Percentiles rank a stretch among this genome's conserved stretches.
Conservation (phyloP, 257 asterid species). For the Solanum pimpinellifolium region DNA sequence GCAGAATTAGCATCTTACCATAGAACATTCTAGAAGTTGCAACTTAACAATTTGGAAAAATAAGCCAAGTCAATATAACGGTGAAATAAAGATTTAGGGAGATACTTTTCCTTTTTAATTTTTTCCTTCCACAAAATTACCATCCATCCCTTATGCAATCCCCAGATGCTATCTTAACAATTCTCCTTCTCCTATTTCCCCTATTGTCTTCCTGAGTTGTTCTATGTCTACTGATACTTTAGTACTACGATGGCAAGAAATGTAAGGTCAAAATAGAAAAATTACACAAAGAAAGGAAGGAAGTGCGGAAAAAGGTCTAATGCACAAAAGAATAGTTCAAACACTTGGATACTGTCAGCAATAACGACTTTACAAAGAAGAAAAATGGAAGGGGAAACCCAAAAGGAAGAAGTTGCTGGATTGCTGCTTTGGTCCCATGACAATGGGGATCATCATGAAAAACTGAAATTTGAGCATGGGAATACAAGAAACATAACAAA, state of each 20-base stretch:
- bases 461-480: neutral
- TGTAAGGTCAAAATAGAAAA: neutral
- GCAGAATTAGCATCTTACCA: neutral
- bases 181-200: neutral
- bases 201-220: neutral
- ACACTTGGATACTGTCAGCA: neutral
- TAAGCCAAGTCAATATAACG: neutral
- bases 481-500: neutral
- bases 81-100: neutral
- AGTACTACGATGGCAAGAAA: neutral
- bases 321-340: neutral
- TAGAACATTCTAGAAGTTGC: neutral
- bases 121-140: neutral
- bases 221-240: neutral
- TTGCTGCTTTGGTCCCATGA: neutral
- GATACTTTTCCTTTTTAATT: neutral
- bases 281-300: neutral
- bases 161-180: neutral
- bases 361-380: neutral
- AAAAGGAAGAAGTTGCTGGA: neutral
- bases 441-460: neutral
- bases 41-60: neutral
- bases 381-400: neutral
- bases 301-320: neutral
- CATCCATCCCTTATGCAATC: neutral